Evolutionary conservation across 2,329 filamentous ascomycete species (phyloP), one percentile per base, ranked within the genome.

Genomic region (Epichloe sibirici): DNA sequence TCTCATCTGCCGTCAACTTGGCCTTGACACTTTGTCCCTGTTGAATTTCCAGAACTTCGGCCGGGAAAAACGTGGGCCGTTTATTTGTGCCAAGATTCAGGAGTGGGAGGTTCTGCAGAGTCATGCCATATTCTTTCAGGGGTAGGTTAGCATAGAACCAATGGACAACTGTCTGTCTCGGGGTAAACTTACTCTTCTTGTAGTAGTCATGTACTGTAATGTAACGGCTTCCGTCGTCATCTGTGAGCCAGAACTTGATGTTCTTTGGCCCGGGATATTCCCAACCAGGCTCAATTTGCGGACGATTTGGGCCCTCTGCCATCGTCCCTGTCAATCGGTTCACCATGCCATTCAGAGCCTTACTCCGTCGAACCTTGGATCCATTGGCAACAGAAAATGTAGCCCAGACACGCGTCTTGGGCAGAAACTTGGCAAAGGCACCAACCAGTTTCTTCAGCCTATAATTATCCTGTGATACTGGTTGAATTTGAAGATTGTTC

Each of bases 1-100:
- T 86, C 61, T 91, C 85, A 0, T 72, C 65, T 0, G 75, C 70
- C 0, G 65, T 74, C 15, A 90, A 71, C 59, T 82, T 81, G 4
- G 76, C 69, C 40, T 77, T 79, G 23, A 82, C 74, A 0, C 77
- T 66, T 61, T 93, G 87, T 0, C 85, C 86, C 1, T 78, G 73
- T 8, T 81, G 62, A 3, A 93, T 75, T 4, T 70, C 65, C 56
- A 86, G 82, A 5, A 82, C 69, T 63, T 90, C 85, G 0, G 79
- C 77, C 0, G 86, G 85, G 39, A 87, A 66, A 58, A 85, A 88
- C 0, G 72, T 73, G 0, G 85, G 83, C 11, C 75, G 77, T 0
- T 71, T 66, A 0, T 62, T 60, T 11, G 66, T 79, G 2, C 85
- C 86, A 11, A 85, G 72, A 61, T 90, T 89, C 56, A 90, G 65